Evolutionary conservation across 2,329 filamentous ascomycete species (phyloP), one percentile per base, ranked within the genome.

Genomic region (Orbilia brochopaga): DNA sequence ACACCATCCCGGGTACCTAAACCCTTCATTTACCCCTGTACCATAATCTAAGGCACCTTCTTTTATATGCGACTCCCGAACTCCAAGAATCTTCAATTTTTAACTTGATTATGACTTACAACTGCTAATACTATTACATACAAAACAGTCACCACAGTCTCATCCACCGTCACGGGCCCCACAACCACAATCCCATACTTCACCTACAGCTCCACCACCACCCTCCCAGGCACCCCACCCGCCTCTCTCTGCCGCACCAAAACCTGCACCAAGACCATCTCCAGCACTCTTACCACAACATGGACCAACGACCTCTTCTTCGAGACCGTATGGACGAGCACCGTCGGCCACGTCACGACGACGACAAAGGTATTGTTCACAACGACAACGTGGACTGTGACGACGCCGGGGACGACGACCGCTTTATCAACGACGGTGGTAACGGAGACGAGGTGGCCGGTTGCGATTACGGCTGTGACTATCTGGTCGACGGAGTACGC

Each of bases 311-410:
- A 46, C 2, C 58, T 63, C 11, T 63, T 42, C 19, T 70, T 48
- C 37, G 58, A 27, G 1, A 70, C 59, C 3, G 50, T 23, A 15
- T 70, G 66, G 66, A 40, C 40, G 0, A 60, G n/a, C 50, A 64
- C 59, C 4, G 40, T 50, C n/a, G 66, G 66, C 5, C 66, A 70
- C n/a, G 66, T 70, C 1, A 37, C 51, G 1, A 70, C 66, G 1
- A 62, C 55, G 7, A 70, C 66, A 1, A 70, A 48, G 7, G 59
- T 64, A 11, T 50, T 58, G 8, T 32, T 60, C 1, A 70, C 46
- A 0, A 70, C 54, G 2, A 50, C 48, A 2, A 59, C 48, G 11
- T 32, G 19, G 2, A 52, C 48, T 8, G 66, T 70, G 8, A 70
- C 66, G 15, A 60, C 54, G 5, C 66, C 66, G 19, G 66, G 59